Evolutionary conservation across 2,329 filamentous ascomycete species (phyloP), one percentile per base, ranked within the genome.

Genomic region (Akanthomyces muscarius): DNA sequence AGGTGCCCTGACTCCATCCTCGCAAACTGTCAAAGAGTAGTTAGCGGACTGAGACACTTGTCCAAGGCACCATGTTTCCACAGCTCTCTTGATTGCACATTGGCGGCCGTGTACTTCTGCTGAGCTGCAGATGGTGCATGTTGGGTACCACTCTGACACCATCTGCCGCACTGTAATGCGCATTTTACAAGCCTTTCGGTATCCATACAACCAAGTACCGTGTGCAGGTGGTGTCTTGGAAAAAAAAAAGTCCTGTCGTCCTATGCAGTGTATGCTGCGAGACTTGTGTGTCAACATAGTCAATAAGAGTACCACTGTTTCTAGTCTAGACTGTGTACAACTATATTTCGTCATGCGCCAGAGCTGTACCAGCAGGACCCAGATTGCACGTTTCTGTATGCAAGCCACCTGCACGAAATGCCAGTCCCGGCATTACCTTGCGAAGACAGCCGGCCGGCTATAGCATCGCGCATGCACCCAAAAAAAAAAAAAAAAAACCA

Each of bases 261-360:
- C 4, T 33, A 16, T 42, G 47, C 25, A 51, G 18, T 11, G 36
- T 11, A 51, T 8, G 5, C 18, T n/a, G 23, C 23, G 16, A 18
- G 6, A 30, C 21, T 50, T 4, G 21, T 51, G 44, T 42, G 33
- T n/a, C 44, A 58, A 13, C 21, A 56, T 28, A 16, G 36, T 44
- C 33, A 51, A 59, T 14, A 28, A 51, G 36, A 30, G 47, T 59
- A n/a, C 21, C 45, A 51, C 56, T 59, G 56, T 44, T 59, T 44
- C 47, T 59, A 51, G 56, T 51, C 45, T 42, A 42, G 56, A 42
- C 56, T 51, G 16, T 44, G 56, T 59, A 51, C 56, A 59, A 50
- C 45, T 10, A 28, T n/a, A 4, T 18, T 33, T 23, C 18, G 47
- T 51, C 47, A 51, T 51, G 41, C 56, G 21, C 45, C 23, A 8